Conservation (phyloP, 208 protist genomes). For the Zelonia costaricensis region DNA sequence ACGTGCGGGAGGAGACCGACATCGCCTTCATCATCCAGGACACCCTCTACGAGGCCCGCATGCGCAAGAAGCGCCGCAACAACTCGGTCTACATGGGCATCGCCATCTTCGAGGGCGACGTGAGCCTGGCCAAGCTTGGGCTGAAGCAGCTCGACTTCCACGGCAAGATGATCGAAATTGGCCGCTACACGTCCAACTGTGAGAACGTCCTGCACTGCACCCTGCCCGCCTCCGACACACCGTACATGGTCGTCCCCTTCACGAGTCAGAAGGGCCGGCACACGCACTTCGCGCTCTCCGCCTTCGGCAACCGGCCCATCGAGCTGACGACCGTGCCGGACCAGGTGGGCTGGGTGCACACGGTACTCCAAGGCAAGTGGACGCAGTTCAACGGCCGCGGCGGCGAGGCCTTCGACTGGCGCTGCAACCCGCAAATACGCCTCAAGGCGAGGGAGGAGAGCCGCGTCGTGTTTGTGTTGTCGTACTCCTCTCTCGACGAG, state of each 20-base stretch:
- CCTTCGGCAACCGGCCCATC: conserved; percentile 79
- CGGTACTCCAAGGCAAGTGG: conserved; percentile 79
- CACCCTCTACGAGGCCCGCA: conserved; percentile 83
- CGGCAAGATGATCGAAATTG: conserved; percentile 86
- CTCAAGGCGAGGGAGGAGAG: conserved; percentile 65
- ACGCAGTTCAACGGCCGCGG: conserved; percentile 83
- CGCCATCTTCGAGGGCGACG: conserved; percentile 85
- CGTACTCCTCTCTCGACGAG: conserved; percentile 79
- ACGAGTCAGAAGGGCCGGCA: conserved; percentile 81
- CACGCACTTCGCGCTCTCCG: conserved; percentile 85
- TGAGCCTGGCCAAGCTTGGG: conserved; percentile 58
- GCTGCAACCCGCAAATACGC: conserved; percentile 85
- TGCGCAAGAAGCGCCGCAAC: conserved; percentile 85
- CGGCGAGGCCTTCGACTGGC: conserved; percentile 87
- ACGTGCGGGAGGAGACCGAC: conserved; percentile 63
- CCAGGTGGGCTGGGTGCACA: conserved; percentile 87
- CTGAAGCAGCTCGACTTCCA: conserved; percentile 93
- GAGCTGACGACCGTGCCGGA: conserved; percentile 85
- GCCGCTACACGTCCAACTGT: conserved; percentile 90
- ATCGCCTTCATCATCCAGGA: conserved; percentile 91
- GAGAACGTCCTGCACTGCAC: conserved; percentile 90
- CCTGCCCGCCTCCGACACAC: conserved; percentile 68
- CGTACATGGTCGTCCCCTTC: conserved; percentile 91
- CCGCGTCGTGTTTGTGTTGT: conserved; percentile 84
- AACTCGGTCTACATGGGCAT: conserved; percentile 93